Evolutionary conservation across 2,329 filamentous ascomycete species (phyloP), one percentile per base, ranked within the genome.

Genomic region (Scytalidium sp.): DNA sequence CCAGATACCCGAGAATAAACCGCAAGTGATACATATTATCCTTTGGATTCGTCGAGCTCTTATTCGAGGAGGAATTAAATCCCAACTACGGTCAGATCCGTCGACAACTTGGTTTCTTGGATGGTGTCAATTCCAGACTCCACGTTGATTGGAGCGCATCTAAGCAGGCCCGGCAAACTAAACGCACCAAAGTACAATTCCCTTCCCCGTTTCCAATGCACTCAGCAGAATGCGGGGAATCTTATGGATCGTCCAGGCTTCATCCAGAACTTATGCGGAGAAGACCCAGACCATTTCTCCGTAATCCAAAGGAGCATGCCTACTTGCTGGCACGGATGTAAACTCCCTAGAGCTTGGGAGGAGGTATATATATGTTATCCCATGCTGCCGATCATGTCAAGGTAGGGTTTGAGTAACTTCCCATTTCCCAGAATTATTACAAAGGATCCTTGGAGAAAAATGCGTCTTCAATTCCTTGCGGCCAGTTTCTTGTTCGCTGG

Each of bases 381-480:
- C 32, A 36, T 8, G 7, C 13, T 36, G 32, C 13, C 32, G 32
- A 36, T 8, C 32, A 9, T 8, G 13, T 5, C 32, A 6, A 36
- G 32, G 32, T 36, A n/a, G 32, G 32, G 5, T 36, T 36, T 36
- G 15, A 36, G 7, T n/a, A 36, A 15, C 15, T 19, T 50, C 36
- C 15, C 45, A 19, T 9, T 25, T 19, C 25, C 19, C 29, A 8
- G 40, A 17, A 42, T 9, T 20, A 17, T 15, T 51, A 25, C 19
- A 36, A n/a, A 36, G 5, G 4, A 10, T 36, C 15, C 4, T 4
- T 36, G 15, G 32, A 15, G 32, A 51, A 46, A 29, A 32, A 63
- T 64, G 60, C 56, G 44, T 56, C 45, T 61, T 49, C 43, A 48
- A 19, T 36, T 45, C 43, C 27, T 60, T 17, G 50, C 49, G 9